Conservation (phyloP, 2,329 filamentous ascomycete genomes). For the Pseudocercospora fuligena region DNA sequence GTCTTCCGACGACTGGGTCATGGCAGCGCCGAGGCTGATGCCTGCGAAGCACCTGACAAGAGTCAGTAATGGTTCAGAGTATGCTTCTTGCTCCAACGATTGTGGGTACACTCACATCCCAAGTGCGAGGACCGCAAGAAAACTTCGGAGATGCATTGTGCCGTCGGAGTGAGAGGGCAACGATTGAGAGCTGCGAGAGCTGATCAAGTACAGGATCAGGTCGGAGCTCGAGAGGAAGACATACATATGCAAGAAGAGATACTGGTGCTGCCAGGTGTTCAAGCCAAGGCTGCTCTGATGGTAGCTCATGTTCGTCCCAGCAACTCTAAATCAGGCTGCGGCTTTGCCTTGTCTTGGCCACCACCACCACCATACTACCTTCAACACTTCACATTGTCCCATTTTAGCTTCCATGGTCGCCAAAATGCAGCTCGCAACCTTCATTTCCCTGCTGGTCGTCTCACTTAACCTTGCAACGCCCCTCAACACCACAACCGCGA, state of each 20-base stretch:
- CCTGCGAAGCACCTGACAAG: background rate
- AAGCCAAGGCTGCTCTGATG: background rate
- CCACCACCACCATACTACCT: background rate
- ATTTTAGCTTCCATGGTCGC: background rate
- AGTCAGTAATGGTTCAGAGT: background rate
- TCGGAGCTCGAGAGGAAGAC: too few species aligned
- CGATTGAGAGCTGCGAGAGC: background rate
- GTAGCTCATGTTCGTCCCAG: background rate
- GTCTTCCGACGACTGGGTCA: background rate
- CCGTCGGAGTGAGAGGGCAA: background rate
- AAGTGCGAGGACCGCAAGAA: background rate
- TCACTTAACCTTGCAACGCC: too few species aligned
- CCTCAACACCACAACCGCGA: too few species aligned
- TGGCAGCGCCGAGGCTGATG: background rate
- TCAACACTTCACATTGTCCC: background rate
- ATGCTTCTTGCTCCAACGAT: background rate
- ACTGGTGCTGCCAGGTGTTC: background rate
- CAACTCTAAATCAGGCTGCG: background rate
- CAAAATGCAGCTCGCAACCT: background rate
- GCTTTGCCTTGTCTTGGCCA: background rate
- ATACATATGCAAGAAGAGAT: background rate
- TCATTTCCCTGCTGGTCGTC: background rate
- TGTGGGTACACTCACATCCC: background rate
- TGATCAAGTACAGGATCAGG: background rate
- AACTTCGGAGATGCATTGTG: background rate